These are phyloP conservation scores for Bruguiera gymnorhiza DNA, from an alignment of 345 rosid species.

Conservation along the genomic window DNA sequence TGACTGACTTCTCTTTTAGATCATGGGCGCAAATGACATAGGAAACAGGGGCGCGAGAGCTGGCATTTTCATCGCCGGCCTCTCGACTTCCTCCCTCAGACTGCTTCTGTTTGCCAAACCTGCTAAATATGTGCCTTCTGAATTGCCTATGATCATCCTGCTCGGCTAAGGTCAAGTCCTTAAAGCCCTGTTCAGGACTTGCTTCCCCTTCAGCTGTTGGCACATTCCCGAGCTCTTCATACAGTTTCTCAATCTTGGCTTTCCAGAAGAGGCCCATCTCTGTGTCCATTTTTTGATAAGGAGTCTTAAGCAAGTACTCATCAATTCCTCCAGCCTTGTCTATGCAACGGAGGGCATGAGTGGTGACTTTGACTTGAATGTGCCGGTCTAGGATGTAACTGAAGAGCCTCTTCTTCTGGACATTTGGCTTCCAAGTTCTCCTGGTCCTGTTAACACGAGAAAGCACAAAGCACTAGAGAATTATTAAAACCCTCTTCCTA, in stretches of 20 bases:
- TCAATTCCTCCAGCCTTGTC: slow-evolving; percentile 99
- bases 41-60: neutral
- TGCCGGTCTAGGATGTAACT: slow-evolving; percentile 90
- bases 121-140: slow-evolving; percentile 50
- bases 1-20: neutral
- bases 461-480: slow-evolving; percentile 11
- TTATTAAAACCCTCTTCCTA: neutral
- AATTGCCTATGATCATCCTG: slow-evolving; percentile 60
- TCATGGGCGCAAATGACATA: neutral
- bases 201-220: slow-evolving; percentile 72
- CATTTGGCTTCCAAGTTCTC: slow-evolving; percentile 91
- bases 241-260: slow-evolving; percentile 80
- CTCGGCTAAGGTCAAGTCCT: slow-evolving; percentile 64
- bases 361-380: slow-evolving; percentile 83
- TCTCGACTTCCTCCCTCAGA: slow-evolving; percentile 7
- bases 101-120: slow-evolving; percentile 22
- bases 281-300: slow-evolving; percentile 92
- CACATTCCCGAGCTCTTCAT: slow-evolving; percentile 76
- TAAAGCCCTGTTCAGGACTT: slow-evolving; percentile 70
- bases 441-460: slow-evolving; percentile 48
- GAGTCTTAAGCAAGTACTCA: slow-evolving; percentile 89
- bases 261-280: slow-evolving; percentile 92
- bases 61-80: neutral
- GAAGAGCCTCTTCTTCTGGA: slow-evolving; percentile 84
- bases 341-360: slow-evolving; percentile 91